Base-by-base conservation (phyloP, 2,329 filamentous ascomycete species). In the Phyllosticta citriasiana region DNA sequence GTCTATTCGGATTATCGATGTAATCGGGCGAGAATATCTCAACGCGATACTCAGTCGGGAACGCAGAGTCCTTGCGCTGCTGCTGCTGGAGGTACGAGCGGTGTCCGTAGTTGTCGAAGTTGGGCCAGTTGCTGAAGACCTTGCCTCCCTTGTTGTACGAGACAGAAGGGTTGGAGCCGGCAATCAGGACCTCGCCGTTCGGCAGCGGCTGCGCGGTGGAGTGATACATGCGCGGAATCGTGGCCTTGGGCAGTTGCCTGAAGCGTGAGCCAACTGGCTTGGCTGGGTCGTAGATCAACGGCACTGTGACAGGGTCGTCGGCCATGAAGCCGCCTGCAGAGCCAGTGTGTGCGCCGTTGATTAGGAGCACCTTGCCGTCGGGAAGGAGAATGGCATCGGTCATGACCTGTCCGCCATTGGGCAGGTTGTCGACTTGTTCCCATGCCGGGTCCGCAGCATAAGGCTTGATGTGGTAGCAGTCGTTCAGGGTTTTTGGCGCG, bases 11-110 rank as follows among this genome's bases (percentile, higher is more conserved):
- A 0, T 77, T 79, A 26, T 72, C 70, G 6, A 83, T 74, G 63
- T 84, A 84, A 4, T 80, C 79, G 27, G 81, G 81, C 22, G 77
- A 78, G 63, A 80, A 83, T 16, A 76, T 77, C 67, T 84, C 81
- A 10, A 83, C 79, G 5, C 80, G 76, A 68, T 81, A 83, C 57
- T 84, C 81, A 0, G 80, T 83, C 3, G 76, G 73, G 66, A 74
- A 83, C 33, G 19, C 30, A 4, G 10, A 33, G 4, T 0, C 30
- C 10, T 52, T 9, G 24, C 60, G 52, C 52, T 62, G 60, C 30
- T 62, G 60, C 56, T 62, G 60, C 16, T 59, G 27, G 2, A 62
- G 25, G 24, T 59, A 62, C 16, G n/a, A 56, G 1, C 5, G 2
- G 27, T 59, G 55, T 2, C 60, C 60, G n/a, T 62, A 59, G 19